A percentile compares a stretch with the other conserved stretches of the same genome.
Evolutionary conservation across 257 asterid species (phyloP).

Genomic region (Catharanthus roseus): DNA sequence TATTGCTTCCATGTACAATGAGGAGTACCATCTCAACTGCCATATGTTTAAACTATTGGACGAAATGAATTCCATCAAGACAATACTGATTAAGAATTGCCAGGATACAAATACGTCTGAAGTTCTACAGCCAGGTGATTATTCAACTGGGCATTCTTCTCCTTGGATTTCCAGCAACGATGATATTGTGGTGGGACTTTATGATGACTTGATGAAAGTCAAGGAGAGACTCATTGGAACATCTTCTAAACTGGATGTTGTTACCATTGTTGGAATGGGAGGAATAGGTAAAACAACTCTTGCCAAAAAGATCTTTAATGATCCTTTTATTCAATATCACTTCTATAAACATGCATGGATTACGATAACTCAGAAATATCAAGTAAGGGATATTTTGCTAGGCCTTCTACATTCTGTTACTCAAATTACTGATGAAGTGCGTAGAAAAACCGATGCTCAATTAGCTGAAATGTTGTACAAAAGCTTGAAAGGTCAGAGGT

Average conservation of each 20-base stretch:
- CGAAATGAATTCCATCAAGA: background rate
- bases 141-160: background rate
- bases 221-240: constrained; percentile 21
- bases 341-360: constrained; percentile 34
- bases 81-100: background rate
- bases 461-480: constrained; percentile 25
- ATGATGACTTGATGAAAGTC: constrained; percentile 24
- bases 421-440: constrained; percentile 14
- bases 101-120: background rate
- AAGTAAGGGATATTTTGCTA: constrained; percentile 16
- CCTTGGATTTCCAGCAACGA: constrained; percentile 10
- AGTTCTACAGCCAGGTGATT: background rate
- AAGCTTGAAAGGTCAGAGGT: constrained; percentile 27
- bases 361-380: constrained; percentile 27
- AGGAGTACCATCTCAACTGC: background rate
- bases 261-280: constrained; percentile 30
- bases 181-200: constrained; percentile 22
- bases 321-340: constrained; percentile 23
- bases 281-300: constrained; percentile 16
- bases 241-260: constrained; percentile 14
- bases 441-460: constrained; percentile 18
- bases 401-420: constrained; percentile 22
- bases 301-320: constrained; percentile 27
- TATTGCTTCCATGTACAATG: background rate
- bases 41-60: background rate